Evolutionary conservation across 1,284 basidiomycete genomes (phyloP).

Genomic region (Ganoderma leucocontextum): DNA sequence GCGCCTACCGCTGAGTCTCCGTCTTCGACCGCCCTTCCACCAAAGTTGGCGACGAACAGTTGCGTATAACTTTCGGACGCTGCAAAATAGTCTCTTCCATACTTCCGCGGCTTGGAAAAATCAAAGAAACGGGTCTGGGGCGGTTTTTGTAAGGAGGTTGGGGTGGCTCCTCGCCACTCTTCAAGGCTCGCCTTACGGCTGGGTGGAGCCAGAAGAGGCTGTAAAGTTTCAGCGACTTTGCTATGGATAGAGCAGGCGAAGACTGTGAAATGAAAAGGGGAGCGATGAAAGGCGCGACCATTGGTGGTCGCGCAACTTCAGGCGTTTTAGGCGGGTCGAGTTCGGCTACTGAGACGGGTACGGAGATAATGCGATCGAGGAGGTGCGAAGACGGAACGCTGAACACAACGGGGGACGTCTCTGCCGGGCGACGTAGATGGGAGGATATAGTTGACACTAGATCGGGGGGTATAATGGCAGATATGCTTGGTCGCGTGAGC

Average conservation of each 20-base stretch:
- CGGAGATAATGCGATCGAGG: conserved; percentile 41
- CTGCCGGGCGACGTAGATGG: conserved; percentile 49
- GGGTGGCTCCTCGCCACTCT: conserved; percentile 8
- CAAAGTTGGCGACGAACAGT: conserved; percentile 15
- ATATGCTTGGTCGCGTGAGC: conserved; percentile 45
- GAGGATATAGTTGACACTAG: conserved; percentile 63
- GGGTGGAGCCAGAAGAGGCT: conserved; percentile 34
- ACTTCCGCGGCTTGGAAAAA: conserved; percentile 6
- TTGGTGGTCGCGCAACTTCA: background rate
- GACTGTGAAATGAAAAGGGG: conserved; percentile 6
- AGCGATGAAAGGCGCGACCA: conserved; percentile 19
- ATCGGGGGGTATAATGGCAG: conserved; percentile 70
- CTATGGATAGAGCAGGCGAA: conserved; percentile 15
- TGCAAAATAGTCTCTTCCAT: background rate
- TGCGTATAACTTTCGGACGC: conserved; percentile 14
- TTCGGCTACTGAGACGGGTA: conserved; percentile 18
- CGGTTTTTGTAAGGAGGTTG: conserved; percentile 18
- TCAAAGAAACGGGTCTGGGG: conserved; percentile 23
- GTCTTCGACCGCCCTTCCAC: background rate
- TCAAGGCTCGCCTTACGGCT: conserved; percentile 29
- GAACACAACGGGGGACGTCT: conserved; percentile 48
- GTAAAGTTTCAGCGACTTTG: conserved; percentile 26
- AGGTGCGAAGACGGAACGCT: conserved; percentile 44
- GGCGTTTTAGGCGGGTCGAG: conserved; percentile 15
- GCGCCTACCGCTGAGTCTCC: conserved; percentile 2